A percentile compares a stretch with the other conserved stretches of the same genome.
Evolutionary conservation across 2,329 filamentous ascomycete species (phyloP).

Genomic region (Plenodomus lindquistii): DNA sequence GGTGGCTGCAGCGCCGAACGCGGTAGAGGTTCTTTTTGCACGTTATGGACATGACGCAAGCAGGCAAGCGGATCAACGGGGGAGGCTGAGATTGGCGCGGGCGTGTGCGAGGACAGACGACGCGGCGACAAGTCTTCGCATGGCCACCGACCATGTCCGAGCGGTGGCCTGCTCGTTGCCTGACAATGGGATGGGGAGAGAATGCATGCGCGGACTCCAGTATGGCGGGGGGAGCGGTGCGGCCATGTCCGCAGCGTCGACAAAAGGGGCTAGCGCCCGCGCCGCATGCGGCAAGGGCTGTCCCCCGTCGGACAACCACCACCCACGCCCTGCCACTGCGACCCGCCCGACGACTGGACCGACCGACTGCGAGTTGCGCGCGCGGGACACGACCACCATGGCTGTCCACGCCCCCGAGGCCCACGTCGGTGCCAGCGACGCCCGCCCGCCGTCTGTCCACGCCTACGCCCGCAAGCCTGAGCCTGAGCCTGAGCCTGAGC

Average conservation of each 20-base stretch:
- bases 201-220: too few species aligned
- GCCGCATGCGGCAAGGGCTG: neutral
- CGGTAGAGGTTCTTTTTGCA: conserved; percentile 1
- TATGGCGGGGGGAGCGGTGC: too few species aligned
- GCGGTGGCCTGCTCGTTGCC: too few species aligned
- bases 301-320: neutral
- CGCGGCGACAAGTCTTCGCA: conserved; percentile 12
- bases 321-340: neutral
- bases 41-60: conserved; percentile 8
- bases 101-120: neutral
- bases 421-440: conserved; percentile 33
- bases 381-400: conserved; percentile 25
- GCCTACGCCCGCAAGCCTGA: conserved; percentile 16
- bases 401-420: conserved; percentile 31
- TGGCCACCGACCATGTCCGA: neutral
- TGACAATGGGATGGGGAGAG: too few species aligned
- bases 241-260: neutral
- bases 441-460: conserved; percentile 20
- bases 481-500: conserved; percentile 15
- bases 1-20: conserved; percentile 8
- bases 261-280: neutral
- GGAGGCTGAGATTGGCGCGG: conserved; percentile 14
- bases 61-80: too few species aligned
- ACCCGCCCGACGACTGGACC: neutral
- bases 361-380: conserved; percentile 7